Evolutionary conservation across 345 rosid genomes (phyloP).

Genomic region (Eucalyptus melliodora): DNA sequence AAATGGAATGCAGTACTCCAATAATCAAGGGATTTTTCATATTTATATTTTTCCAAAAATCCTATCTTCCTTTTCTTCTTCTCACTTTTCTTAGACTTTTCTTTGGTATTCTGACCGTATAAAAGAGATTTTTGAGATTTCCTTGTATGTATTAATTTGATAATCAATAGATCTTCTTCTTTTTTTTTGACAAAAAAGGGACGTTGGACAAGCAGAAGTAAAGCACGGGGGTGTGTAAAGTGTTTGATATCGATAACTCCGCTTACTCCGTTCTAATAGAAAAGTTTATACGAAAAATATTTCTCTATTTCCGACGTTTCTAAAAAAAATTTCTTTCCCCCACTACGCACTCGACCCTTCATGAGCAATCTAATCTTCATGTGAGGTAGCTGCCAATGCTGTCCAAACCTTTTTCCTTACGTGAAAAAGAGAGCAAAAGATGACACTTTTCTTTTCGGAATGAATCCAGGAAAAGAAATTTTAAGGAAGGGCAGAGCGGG

Average conservation of each 20-base stretch:
- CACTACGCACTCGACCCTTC: background rate
- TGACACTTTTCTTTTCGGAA: background rate
- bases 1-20: background rate
- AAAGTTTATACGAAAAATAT: background rate
- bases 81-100: background rate
- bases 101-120: background rate
- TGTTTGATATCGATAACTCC: background rate
- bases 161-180: no score
- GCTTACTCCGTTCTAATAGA: background rate
- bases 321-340: background rate
- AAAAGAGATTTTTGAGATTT: no score
- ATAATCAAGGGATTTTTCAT: background rate
- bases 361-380: background rate
- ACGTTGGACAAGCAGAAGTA: background rate
- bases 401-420: background rate
- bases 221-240: background rate
- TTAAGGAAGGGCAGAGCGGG: constrained; percentile 5
- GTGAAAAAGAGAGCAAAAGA: background rate
- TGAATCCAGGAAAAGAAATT: background rate
- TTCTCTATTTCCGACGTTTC: background rate
- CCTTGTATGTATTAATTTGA: fast-evolving
- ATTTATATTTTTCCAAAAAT: background rate
- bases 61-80: background rate
- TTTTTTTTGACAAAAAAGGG: background rate
- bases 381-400: background rate